These are phyloP conservation scores for Chaetomiaceae sp. DNA, from an alignment of 2,329 filamentous ascomycete species.

Conservation along the genomic window DNA sequence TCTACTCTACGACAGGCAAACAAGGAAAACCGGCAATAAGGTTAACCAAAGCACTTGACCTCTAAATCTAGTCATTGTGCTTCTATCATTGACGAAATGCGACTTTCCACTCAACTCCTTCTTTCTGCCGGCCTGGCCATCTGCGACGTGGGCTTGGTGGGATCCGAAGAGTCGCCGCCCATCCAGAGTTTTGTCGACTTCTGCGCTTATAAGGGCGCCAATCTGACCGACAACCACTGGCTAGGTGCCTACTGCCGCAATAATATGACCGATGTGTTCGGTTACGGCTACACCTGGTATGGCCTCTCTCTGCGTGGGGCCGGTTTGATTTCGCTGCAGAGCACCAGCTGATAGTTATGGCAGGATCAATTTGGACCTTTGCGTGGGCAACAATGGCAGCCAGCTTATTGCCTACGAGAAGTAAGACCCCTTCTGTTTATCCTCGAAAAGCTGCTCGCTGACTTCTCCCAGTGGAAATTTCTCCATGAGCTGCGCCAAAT, in stretches of 20 bases:
- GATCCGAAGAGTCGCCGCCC: background rate
- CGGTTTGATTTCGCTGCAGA: no score
- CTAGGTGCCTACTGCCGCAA: constrained; percentile 41
- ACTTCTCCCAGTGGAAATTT: constrained; percentile 25
- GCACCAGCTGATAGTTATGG: background rate
- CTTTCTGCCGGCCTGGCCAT: constrained; percentile 1
- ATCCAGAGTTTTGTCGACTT: constrained; percentile 30
- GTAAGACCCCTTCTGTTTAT: constrained; percentile 11
- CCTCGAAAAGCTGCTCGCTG: background rate
- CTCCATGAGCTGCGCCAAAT: constrained; percentile 25
- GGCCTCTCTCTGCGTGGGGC: background rate
- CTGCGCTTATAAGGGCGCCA: constrained; percentile 36
- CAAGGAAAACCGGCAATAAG: no score
- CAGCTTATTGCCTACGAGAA: constrained; percentile 21
- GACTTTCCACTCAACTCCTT: background rate
- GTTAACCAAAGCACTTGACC: no score
- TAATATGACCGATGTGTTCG: constrained; percentile 32
- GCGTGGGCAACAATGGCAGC: constrained; percentile 29
- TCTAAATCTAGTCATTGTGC: background rate
- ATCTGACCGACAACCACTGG: constrained; percentile 30
- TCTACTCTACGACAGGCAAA: no score
- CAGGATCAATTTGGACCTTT: constrained; percentile 37
- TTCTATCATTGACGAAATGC: background rate
- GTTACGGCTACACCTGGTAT: constrained; percentile 40
- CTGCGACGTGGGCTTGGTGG: background rate